Percentiles rank a stretch among this genome's conserved stretches.
Evolutionary conservation across 2,329 filamentous ascomycete genomes (phyloP).

Genomic region (Chrysoporthe puriensis): DNA sequence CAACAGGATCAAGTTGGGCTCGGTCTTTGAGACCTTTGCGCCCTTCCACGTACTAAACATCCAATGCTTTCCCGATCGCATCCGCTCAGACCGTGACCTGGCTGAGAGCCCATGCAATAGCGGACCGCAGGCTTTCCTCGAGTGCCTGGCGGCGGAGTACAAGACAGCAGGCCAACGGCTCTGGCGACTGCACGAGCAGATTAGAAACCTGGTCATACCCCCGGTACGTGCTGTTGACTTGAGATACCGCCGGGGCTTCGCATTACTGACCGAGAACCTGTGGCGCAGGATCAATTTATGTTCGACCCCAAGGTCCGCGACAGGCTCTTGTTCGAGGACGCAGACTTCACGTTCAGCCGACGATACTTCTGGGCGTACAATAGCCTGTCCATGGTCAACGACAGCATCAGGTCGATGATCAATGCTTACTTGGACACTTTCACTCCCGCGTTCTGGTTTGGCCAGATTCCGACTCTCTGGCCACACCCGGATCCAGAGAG

Average conservation of each 20-base stretch:
- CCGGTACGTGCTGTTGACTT: constrained; percentile 42
- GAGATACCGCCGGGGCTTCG: not conserved
- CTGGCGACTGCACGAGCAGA: constrained; percentile 57
- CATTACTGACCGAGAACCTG: not conserved
- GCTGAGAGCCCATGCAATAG: constrained; percentile 57
- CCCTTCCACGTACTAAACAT: constrained; percentile 64
- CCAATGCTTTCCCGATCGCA: constrained; percentile 63
- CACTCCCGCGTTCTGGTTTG: constrained; percentile 61
- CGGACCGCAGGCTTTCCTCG: constrained; percentile 64
- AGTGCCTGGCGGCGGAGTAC: constrained; percentile 62
- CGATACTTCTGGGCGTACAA: constrained; percentile 68
- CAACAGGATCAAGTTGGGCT: constrained; percentile 50
- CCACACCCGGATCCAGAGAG: constrained; percentile 53
- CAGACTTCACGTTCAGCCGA: constrained; percentile 62
- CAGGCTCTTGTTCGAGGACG: constrained; percentile 63
- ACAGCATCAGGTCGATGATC: constrained; percentile 61
- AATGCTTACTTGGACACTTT: constrained; percentile 61
- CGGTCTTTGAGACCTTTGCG: constrained; percentile 60
- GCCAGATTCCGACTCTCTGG: constrained; percentile 58
- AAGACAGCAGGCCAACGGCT: constrained; percentile 63
- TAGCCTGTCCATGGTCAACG: constrained; percentile 62
- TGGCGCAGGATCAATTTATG: constrained; percentile 54
- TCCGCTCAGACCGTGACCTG: constrained; percentile 58
- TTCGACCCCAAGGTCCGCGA: constrained; percentile 60
- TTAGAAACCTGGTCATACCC: constrained; percentile 63